These are phyloP conservation scores for Phytopythium oedochilum DNA, from an alignment of 352 stramenopile species.

Conservation along the genomic window DNA sequence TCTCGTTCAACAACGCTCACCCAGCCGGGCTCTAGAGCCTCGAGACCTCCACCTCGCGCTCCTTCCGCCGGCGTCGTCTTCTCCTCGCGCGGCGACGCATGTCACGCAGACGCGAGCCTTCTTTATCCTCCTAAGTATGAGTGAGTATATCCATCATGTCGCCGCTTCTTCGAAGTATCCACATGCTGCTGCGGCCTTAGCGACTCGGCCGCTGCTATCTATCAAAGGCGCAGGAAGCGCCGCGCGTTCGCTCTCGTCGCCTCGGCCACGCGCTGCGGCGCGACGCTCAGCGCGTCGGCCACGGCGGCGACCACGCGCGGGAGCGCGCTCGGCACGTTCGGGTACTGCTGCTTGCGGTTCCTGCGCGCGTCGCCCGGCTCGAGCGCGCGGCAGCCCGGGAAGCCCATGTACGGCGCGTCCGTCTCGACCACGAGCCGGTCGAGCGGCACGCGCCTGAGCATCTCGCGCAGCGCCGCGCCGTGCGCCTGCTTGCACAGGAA, in stretches of 20 bases:
- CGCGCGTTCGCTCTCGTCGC: constrained; percentile 62
- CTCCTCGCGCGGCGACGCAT: not conserved
- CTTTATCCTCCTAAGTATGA: constrained; percentile 7
- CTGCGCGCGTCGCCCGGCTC: constrained; percentile 12
- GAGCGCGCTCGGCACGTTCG: constrained; percentile 72
- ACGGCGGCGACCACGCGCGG: constrained; percentile 54
- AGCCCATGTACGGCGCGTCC: constrained; percentile 91
- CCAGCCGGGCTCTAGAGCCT: not conserved
- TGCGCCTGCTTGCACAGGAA: constrained; percentile 86
- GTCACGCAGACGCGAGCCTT: not conserved
- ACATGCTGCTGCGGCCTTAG: too few relatives aligned
- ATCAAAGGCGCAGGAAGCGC: constrained; percentile 63
- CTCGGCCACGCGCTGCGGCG: constrained; percentile 49
- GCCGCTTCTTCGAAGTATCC: too few relatives aligned
- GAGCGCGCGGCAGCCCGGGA: constrained; percentile 49
- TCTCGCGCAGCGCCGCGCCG: constrained; percentile 41
- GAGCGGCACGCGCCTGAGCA: constrained; percentile 59
- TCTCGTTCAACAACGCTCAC: constrained; percentile 61
- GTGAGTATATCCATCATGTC: constrained; percentile 1
- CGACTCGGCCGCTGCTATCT: too few relatives aligned
- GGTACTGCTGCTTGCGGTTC: constrained; percentile 63
- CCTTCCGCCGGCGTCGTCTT: too few relatives aligned
- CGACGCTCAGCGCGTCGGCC: constrained; percentile 34
- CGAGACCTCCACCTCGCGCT: too few relatives aligned
- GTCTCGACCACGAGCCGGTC: constrained; percentile 89